Conservation (phyloP, 2,329 filamentous ascomycete species). For the Phialophora macrospora region DNA sequence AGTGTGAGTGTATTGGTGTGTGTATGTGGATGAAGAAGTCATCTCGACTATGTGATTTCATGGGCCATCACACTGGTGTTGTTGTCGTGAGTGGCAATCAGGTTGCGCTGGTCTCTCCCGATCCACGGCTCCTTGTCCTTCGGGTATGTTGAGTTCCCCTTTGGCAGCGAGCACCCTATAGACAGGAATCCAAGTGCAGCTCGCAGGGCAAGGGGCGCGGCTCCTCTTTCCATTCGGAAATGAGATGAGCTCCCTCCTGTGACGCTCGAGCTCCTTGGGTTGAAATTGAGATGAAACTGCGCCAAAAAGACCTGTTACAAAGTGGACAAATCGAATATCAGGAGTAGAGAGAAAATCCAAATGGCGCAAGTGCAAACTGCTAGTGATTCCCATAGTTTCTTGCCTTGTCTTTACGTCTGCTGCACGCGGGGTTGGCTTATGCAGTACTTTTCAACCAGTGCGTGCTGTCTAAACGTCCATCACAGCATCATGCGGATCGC, state of each 20-base stretch:
- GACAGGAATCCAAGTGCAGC: not conserved
- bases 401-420: not conserved
- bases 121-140: constrained; percentile 14
- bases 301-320: not conserved
- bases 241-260: constrained; percentile 9
- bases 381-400: not conserved
- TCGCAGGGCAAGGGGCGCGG: not conserved
- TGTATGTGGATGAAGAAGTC: not conserved
- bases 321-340: not conserved
- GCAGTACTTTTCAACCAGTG: not conserved
- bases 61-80: not conserved
- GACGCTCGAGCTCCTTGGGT: constrained; percentile 1
- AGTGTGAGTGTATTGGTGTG: constrained; percentile 5
- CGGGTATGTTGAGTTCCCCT: not conserved
- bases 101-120: not conserved
- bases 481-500: not conserved
- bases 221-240: constrained; percentile 6
- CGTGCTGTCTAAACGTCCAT: not conserved
- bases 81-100: constrained; percentile 11
- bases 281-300: not conserved
- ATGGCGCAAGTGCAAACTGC: not conserved
- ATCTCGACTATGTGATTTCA: not conserved
- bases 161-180: not conserved
- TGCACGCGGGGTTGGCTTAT: not conserved
- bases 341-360: not conserved